Evolutionary conservation across 148 eudicot genomes (phyloP), one percentile per base, ranked within the genome.

Genomic region (Pouteria glomerata): DNA sequence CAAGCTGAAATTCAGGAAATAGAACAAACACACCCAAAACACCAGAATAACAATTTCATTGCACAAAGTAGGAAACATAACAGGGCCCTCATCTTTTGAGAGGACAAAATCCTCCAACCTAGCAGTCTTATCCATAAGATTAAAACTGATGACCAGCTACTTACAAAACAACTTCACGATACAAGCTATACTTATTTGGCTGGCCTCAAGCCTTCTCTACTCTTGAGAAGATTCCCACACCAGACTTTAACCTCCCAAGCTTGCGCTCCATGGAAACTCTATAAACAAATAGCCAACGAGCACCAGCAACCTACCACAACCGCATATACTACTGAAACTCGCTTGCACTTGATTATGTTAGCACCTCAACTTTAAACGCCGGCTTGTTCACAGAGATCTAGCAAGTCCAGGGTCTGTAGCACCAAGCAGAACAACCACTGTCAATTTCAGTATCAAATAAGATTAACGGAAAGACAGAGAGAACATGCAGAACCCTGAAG

Each of bases 381-480:
- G 0, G 70, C 57, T 83, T 89, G 97, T 79, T 95, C 98, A 71
- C 98, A 95, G n/a, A 95, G 97, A 78, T 95, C 98, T 50, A 95
- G 82, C 83, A 95, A 84, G 85, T 84, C 91, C 60, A 95, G 82
- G 44, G 98, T 95, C 98, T 95, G 92, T 79, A 86, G 62, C 30
- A 42, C 21, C 65, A 77, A 63, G 21, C 16, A 57, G 55, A 37
- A 63, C 19, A 48, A 61, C 42, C 26, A 55, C 23, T 35, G 58
- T 53, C 66, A 70, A 39, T 50, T 42, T 39, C 13, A 62, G 8
- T 30, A 53, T 35, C 50, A 12, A 27, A 71, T 13, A 30, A 60
- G 33, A 34, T 60, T 15, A 34, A 53, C 13, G 4, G 21, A 76
- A 44, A 44, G n/a, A 23, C 15, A 42, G 3, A 11, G 18, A 34